phyloP scores from a whole-genome alignment of 257 asterid genomes.

The Paulownia fortunei region DNA sequence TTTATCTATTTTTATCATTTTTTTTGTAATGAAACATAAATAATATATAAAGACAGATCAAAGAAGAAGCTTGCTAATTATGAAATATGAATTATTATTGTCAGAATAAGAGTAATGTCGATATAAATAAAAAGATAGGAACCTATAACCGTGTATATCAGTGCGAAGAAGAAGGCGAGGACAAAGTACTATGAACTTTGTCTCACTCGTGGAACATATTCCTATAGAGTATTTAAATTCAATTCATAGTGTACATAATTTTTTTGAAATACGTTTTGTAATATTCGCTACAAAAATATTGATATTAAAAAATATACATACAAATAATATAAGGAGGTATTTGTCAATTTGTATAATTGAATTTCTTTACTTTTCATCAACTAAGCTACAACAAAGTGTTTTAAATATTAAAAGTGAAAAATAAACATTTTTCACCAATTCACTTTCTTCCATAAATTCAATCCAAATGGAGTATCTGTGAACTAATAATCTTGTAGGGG shows the following conservation, averaged over 20 bases:
- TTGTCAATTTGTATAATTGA: too few relatives aligned
- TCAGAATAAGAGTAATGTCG: background rate
- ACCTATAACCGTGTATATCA: too few relatives aligned
- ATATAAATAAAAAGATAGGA: too few relatives aligned
- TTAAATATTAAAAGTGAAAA: background rate
- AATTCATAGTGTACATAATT: background rate
- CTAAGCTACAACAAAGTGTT: too few relatives aligned
- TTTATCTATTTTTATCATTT: too few relatives aligned
- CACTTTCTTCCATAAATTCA: background rate
- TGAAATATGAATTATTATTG: too few relatives aligned
- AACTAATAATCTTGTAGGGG: slow-evolving; percentile 25
- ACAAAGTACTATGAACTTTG: background rate
- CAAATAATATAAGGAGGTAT: background rate
- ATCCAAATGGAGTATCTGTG: background rate
- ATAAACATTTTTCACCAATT: background rate
- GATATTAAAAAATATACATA: background rate
- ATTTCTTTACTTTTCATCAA: too few relatives aligned
- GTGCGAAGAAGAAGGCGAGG: too few relatives aligned
- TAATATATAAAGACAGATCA: too few relatives aligned
- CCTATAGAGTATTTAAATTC: background rate
- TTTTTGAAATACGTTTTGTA: background rate
- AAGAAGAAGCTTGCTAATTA: too few relatives aligned
- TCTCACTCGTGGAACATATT: background rate
- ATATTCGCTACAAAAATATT: background rate
- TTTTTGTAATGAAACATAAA: too few relatives aligned